These are phyloP conservation scores for Dioscorea dumetorum DNA, from an alignment of 106 monocot species.

Conservation along the genomic window DNA sequence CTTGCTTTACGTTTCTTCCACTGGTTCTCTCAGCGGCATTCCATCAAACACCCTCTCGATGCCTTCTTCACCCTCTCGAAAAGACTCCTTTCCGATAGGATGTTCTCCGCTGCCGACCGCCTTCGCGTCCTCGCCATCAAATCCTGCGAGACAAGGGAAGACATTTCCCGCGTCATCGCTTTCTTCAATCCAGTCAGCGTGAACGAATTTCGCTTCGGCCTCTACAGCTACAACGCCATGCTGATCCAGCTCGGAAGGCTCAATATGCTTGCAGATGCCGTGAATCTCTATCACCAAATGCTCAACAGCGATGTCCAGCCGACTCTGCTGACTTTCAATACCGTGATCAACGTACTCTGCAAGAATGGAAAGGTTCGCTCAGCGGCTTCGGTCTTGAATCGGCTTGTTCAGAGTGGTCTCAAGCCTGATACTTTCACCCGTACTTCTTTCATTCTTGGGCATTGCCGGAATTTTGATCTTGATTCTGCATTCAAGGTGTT, in stretches of 20 bases:
- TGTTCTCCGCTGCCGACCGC: constrained; percentile 30
- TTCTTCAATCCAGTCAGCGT: constrained; percentile 22
- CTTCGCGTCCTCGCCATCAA: constrained; percentile 30
- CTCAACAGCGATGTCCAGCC: constrained; percentile 19
- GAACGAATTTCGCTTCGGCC: constrained; percentile 21
- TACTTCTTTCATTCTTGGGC: constrained; percentile 71
- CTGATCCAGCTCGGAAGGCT: constrained; percentile 49
- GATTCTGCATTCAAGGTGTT: constrained; percentile 46
- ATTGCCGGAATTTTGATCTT: constrained; percentile 53
- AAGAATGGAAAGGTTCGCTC: constrained; percentile 53
- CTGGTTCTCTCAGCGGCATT: constrained; percentile 40
- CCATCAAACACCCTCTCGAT: constrained; percentile 34
- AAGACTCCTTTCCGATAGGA: constrained; percentile 32
- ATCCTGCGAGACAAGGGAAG: constrained; percentile 22
- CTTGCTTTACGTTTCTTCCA: constrained; percentile 26
- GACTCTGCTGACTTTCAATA: constrained; percentile 40
- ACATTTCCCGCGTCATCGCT: constrained; percentile 23
- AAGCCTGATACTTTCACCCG: constrained; percentile 65
- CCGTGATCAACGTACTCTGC: constrained; percentile 59
- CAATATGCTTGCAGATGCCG: constrained; percentile 26
- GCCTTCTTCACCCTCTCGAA: constrained; percentile 25
- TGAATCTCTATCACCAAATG: constrained; percentile 36
- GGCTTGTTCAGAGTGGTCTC: constrained; percentile 31
- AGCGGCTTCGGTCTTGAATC: constrained; percentile 29
- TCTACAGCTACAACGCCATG: constrained; percentile 42